phyloP scores from a whole-genome alignment of 805 yeast genomes.

The Monosporozyma aerobia region DNA sequence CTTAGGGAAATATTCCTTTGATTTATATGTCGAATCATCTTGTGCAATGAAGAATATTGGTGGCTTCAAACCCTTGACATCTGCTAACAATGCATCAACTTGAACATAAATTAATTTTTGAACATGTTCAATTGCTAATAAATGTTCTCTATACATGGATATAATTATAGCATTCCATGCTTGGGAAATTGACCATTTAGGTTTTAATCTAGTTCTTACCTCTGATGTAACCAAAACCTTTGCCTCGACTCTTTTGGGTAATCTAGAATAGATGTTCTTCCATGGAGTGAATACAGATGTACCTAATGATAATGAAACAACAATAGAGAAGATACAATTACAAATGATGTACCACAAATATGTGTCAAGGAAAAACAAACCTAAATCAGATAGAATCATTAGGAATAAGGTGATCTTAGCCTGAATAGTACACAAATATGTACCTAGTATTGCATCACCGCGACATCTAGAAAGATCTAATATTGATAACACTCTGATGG shows the following conservation, averaged over 20 bases:
- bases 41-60: slow-evolving; percentile 75
- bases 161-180: slow-evolving; percentile 81
- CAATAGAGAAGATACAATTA: slow-evolving; percentile 65
- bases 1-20: slow-evolving; percentile 43
- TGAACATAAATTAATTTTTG: slow-evolving; percentile 55
- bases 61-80: slow-evolving; percentile 44
- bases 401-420: slow-evolving; percentile 46
- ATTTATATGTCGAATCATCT: slow-evolving; percentile 61
- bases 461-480: slow-evolving; percentile 48
- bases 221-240: slow-evolving; percentile 50
- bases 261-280: slow-evolving; percentile 67
- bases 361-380: slow-evolving; percentile 69
- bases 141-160: slow-evolving; percentile 74
- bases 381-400: slow-evolving; percentile 51
- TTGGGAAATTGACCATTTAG: slow-evolving; percentile 53
- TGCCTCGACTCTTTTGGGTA: slow-evolving; percentile 68
- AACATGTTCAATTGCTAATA: slow-evolving; percentile 64
- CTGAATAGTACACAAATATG: slow-evolving; percentile 44
- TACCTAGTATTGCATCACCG: slow-evolving; percentile 52
- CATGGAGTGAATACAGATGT: slow-evolving; percentile 85
- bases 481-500: slow-evolving; percentile 56
- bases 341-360: slow-evolving; percentile 80
- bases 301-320: slow-evolving; percentile 63
- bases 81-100: slow-evolving; percentile 28
- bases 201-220: slow-evolving; percentile 38